phyloP scores from a whole-genome alignment of 116 monocot species.

The Papilionanthe hybrid region DNA sequence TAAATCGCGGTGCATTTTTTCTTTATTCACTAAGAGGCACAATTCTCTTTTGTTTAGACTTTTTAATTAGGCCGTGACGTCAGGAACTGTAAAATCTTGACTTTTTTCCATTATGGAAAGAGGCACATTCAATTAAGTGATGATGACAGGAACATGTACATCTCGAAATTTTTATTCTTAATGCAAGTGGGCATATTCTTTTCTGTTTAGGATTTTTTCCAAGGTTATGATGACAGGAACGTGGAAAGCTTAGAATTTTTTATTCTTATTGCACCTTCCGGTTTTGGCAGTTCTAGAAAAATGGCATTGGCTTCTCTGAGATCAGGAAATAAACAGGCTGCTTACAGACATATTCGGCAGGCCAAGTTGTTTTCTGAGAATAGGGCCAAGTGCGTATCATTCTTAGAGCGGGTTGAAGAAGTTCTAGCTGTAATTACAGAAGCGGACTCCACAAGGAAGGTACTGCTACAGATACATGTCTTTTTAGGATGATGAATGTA shows the following conservation, averaged over 20 bases:
- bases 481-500: not conserved
- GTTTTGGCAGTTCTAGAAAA: slow-evolving; percentile 50
- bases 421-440: slow-evolving; percentile 52
- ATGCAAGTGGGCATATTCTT: too few species aligned
- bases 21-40: too few species aligned
- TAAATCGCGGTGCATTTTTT: too few species aligned
- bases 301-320: slow-evolving; percentile 57
- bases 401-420: slow-evolving; percentile 77
- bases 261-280: not conserved
- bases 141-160: too few species aligned
- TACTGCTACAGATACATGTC: slow-evolving; percentile 8
- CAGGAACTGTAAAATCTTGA: too few species aligned
- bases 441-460: slow-evolving; percentile 77
- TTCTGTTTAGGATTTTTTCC: too few species aligned
- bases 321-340: slow-evolving; percentile 61
- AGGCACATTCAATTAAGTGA: not conserved
- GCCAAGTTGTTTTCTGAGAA: slow-evolving; percentile 54
- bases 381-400: slow-evolving; percentile 40
- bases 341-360: slow-evolving; percentile 56
- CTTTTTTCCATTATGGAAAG: too few species aligned
- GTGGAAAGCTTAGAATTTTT: not conserved
- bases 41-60: too few species aligned
- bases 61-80: too few species aligned
- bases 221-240: not conserved
- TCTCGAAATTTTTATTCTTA: too few species aligned